Evolutionary conservation across 495 filamentous ascomycete genomes (phyloP), one percentile per base, ranked within the genome.

Genomic region (Bathelium albidoporum): DNA sequence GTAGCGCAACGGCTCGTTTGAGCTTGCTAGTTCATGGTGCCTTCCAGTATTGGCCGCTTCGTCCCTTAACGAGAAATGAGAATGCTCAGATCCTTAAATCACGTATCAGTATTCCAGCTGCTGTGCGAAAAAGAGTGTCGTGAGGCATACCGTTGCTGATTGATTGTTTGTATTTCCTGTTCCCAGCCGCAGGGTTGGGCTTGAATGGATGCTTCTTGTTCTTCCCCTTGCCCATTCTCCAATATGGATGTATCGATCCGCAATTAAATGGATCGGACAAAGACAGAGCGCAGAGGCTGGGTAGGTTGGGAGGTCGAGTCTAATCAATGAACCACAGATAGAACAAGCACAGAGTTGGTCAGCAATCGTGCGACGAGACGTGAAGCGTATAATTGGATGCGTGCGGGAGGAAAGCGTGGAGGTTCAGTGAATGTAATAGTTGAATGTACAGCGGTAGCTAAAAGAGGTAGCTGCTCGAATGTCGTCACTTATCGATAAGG

Each of bases 1-100:
- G 60, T 85, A 70, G 26, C 84, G 78, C 31, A 87, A 66, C 62
- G 14, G 44, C 44, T 20, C 18, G 20, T 22, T 49, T 16, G 44
- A 49, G 11, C 5, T 16, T 5, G 20, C 44, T 5, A 20, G 18
- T 18, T 49, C 5, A n/a, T 76, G 77, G 60, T 88, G 84, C 3
- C 77, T 80, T 72, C 84, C 83, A 22, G 89, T 93, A 66, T 90
- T 87, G 58, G 83, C 83, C 63, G 89, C 91, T 75, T 90, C 90
- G 61, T 94, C 85, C 59, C 80, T 78, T 76, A 95, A 80, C 0
- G 87, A 85, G 64, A 88, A 83, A 76, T 39, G 76, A 74, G 24
- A 63, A 76, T 26, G 73, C 75, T 52, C 45, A 28, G 59, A 36
- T 55, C 44, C 61, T 63, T 28, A n/a, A 41, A 49, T 12, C 10